Evolutionary conservation across 2,329 filamentous ascomycete genomes (phyloP), one percentile per base, ranked within the genome.

Genomic region (Nannizziopsis barbatae): DNA sequence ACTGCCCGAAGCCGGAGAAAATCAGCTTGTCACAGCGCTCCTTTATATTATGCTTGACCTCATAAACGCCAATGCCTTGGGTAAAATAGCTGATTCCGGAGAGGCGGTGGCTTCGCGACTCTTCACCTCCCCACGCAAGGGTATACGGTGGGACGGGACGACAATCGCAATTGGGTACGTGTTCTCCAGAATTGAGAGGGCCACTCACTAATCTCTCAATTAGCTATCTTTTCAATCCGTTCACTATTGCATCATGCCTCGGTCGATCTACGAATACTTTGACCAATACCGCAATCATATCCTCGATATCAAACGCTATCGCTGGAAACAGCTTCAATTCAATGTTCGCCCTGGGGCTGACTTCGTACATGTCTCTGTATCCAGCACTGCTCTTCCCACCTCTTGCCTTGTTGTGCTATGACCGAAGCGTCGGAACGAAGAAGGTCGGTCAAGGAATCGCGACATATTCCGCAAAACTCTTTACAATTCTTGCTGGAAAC

Each of bases 191-290:
- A 15, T 8, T 6, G 8, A 1, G 3, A 10, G n/a, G 46, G 31
- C 20, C n/a, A 37, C 18, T 36, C 20, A 18, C 42, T 55, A 40
- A 56, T 41, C 15, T 30, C 9, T 9, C n/a, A 8, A 44, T 10
- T 37, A 92, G 86, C 55, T 96, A 86, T 62, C 77, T 98, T 2
- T 90, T 96, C 70, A 96, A 93, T 63, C 92, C 92, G 0, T 94
- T 95, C 62, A 94, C 89, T 1, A 79, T 98, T 52, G 80, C 88
- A 39, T 89, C 88, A 14, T 96, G 90, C 64, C 76, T 98, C 51
- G 90, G 85, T 20, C 84, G 90, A 36, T 86, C 92, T 1, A 95
- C 90, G 0, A 86, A 80, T 53, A 81, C 90, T 50, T 90, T 98
- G 63, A 89, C 88, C 0, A 92, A 86, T 49, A 84, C 85, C 62